Evolutionary conservation across 495 filamentous ascomycete species (phyloP).

Genomic region (Cercophora samala): DNA sequence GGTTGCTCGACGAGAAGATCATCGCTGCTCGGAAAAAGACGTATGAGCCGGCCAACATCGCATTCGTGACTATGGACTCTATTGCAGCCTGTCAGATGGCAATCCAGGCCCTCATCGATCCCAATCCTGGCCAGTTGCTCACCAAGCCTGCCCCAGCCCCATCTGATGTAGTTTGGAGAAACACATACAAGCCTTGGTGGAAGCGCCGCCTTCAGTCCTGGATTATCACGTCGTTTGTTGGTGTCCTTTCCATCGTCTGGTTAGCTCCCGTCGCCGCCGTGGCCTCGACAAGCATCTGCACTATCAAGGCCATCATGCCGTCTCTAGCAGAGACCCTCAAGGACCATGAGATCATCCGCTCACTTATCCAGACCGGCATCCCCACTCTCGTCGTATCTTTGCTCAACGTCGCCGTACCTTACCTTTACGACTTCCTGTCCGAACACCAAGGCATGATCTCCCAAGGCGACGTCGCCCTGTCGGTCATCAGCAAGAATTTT

Average conservation of each 20-base stretch:
- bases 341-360: constrained; percentile 61
- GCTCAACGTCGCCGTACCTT: constrained; percentile 85
- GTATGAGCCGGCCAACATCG: constrained; percentile 73
- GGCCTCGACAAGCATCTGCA: constrained; percentile 71
- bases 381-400: constrained; percentile 81
- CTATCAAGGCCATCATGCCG: constrained; percentile 69
- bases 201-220: constrained; percentile 72
- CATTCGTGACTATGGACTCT: constrained; percentile 96
- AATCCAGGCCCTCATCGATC: constrained; percentile 86
- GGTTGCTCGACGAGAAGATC: constrained; percentile 76
- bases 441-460: constrained; percentile 92
- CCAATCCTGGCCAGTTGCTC: constrained; percentile 77
- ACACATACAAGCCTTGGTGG: constrained; percentile 79
- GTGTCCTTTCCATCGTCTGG: constrained; percentile 84
- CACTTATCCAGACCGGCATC: constrained; percentile 81
- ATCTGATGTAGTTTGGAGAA: constrained; percentile 85
- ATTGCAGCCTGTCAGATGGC: constrained; percentile 92
- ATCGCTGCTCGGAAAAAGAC: constrained; percentile 65
- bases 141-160: constrained; percentile 84
- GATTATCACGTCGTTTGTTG: constrained; percentile 77
- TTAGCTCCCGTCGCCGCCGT: constrained; percentile 77
- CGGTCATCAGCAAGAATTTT: constrained; percentile 96
- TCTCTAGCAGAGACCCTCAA: constrained; percentile 64
- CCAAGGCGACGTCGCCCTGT: constrained; percentile 90
- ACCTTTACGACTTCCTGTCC: constrained; percentile 90